Base-by-base conservation (phyloP, 148 eudicot species). In the Suaeda aralocaspica region DNA sequence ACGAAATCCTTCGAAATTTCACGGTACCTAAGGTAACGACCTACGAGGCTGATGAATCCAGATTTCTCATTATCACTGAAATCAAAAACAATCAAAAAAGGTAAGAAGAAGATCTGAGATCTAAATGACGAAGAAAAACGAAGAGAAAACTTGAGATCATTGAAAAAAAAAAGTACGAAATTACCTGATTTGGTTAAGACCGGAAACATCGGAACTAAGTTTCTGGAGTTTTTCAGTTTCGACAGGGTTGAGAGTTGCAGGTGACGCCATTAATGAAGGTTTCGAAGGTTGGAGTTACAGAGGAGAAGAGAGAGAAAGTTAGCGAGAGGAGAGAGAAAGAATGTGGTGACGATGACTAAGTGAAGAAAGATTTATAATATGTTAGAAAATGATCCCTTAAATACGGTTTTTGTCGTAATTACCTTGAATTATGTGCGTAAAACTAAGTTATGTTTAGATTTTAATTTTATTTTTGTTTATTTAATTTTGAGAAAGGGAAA, bases 41-140 rank as follows among this genome's bases (percentile, higher is more conserved):
- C 16, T 41, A 94, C 96, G 62, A 94, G 97, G 83, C 76, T 91
- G 69, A 94, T 80, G 74, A 91, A 94, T 79, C 99, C 99, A 81
- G 97, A 84, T 84, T 94, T 94, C 96, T 94, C 99, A 67, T 83
- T 91, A 21, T 94, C 96, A 58, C 98, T 92, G 86, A 74, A 78
- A 72, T 69, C 69, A 29, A n/a, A 21, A 63, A 33, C 71, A 46
- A 50, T 8, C 1, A 15, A 53, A 26, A 7, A 14, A 45, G 24
- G 45, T 2, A 13, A 36, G 44, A n/a, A 19, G 24, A 13, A 31
- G 64, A 75, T 71, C 46, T 66, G 5, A 72, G 80, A 77, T 72
- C 76, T 22, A 44, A 69, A 60, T 22, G 52, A 30, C 5, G 24
- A 5, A 68, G 29, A 25, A 12, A 33, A 68, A 1, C 3, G 72